A percentile compares a stretch with the other conserved stretches of the same genome.
Evolutionary conservation across 257 asterid species (phyloP).

Genomic region (Linaria vulgaris): DNA sequence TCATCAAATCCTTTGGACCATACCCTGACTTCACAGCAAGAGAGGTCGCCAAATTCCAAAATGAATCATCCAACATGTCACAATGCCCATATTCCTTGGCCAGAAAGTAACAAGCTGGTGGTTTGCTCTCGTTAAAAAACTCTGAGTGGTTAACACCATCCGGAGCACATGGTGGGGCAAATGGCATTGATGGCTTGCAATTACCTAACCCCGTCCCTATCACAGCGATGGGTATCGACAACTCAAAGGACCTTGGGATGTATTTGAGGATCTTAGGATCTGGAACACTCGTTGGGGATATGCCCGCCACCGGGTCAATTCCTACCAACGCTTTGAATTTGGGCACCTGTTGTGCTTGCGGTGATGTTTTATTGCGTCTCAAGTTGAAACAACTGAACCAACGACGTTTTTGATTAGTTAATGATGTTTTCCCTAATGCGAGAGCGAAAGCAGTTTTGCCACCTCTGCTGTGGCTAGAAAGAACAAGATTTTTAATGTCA

Average conservation of each 20-base stretch:
- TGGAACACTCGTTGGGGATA: background rate
- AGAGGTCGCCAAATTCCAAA: background rate
- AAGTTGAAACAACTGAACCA: too few relatives aligned
- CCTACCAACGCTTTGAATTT: conserved; percentile 51
- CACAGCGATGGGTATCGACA: conserved; percentile 41
- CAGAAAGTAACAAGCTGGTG: conserved; percentile 47
- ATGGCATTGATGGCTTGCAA: conserved; percentile 23
- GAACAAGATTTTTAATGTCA: conserved; percentile 30
- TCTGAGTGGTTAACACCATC: conserved; percentile 52
- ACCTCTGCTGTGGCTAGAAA: conserved; percentile 53
- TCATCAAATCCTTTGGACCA: conserved; percentile 38
- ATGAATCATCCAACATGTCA: conserved; percentile 44
- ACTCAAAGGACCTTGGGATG: conserved; percentile 45
- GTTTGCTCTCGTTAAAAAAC: conserved; percentile 61
- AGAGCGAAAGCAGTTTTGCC: conserved; percentile 54
- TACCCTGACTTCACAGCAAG: conserved; percentile 30
- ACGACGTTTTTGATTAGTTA: too few relatives aligned
- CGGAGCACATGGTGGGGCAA: conserved; percentile 34
- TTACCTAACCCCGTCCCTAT: conserved; percentile 48
- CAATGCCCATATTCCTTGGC: conserved; percentile 58
- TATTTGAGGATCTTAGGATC: conserved; percentile 43
- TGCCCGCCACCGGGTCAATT: conserved; percentile 50
- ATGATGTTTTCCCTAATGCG: conserved; percentile 27
- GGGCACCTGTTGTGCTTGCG: conserved; percentile 19
- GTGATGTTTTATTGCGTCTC: too few relatives aligned